Conservation (phyloP, 78 protist genomes). For the Emiliania huxleyi region DNA sequence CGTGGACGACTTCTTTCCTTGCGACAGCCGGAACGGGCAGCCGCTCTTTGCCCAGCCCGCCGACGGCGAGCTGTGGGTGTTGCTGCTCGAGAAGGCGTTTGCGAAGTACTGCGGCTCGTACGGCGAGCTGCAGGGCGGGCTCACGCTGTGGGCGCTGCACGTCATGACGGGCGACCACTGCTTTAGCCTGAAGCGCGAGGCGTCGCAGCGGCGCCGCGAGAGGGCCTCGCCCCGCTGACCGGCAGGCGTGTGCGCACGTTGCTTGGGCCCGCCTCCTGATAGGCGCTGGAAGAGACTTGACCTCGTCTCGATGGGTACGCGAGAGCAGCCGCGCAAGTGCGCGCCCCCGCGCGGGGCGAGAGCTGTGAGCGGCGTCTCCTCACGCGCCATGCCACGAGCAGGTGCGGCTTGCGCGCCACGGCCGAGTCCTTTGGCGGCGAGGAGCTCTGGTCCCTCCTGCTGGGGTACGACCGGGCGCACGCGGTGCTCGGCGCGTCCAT, state of each 20-base stretch:
- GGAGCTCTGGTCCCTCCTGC: not conserved
- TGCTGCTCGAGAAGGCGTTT: conserved; percentile 46
- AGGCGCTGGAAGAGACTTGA: too few relatives aligned
- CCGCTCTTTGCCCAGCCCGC: conserved; percentile 7
- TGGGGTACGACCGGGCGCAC: not conserved
- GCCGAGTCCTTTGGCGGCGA: not conserved
- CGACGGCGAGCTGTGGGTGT: conserved; percentile 45
- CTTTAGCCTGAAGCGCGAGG: not conserved
- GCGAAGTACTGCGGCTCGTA: conserved; percentile 35
- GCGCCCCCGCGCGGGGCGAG: too few relatives aligned
- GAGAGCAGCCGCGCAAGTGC: not conserved
- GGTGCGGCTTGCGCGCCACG: not conserved
- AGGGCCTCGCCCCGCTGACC: too few relatives aligned
- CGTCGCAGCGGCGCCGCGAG: not conserved
- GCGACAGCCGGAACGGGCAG: not conserved
- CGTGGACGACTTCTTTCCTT: conserved; percentile 50
- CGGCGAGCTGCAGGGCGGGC: conserved; percentile 24
- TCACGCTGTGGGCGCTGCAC: not conserved
- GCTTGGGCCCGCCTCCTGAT: too few relatives aligned
- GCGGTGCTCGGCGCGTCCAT: not conserved
- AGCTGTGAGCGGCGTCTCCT: too few relatives aligned
- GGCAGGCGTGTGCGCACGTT: too few relatives aligned
- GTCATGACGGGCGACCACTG: not conserved
- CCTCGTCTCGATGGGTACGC: not conserved
- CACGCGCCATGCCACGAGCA: too few relatives aligned